A percentile compares a stretch with the other conserved stretches of the same genome.
These are phyloP conservation scores for Aspergillus melleus DNA, from an alignment of 2,329 filamentous ascomycete species.

Conservation along the genomic window DNA sequence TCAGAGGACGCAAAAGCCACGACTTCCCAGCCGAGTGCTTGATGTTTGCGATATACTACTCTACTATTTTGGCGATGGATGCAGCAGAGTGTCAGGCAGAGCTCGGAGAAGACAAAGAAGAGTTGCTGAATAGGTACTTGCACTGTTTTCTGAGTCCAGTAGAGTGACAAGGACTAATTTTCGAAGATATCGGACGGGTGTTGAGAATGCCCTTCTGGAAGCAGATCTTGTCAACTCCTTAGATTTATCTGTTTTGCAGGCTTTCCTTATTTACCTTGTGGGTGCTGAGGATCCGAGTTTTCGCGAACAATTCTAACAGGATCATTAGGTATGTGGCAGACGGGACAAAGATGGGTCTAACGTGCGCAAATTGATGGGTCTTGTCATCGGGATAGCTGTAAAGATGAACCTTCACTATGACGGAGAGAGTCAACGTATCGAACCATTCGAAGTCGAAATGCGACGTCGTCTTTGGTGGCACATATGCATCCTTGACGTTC, in stretches of 20 bases:
- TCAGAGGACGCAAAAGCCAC: too few relatives aligned
- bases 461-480: constrained; percentile 27
- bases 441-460: constrained; percentile 22
- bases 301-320: background rate
- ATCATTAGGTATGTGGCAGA: constrained; percentile 15
- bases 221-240: too few relatives aligned
- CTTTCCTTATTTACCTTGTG: constrained; percentile 23
- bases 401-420: constrained; percentile 17
- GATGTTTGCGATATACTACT: too few relatives aligned
- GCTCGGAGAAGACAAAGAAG: too few relatives aligned
- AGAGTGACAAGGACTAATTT: too few relatives aligned
- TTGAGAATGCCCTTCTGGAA: too few relatives aligned
- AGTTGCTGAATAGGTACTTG: too few relatives aligned
- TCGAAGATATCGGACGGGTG: too few relatives aligned
- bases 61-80: too few relatives aligned
- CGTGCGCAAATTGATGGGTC: constrained; percentile 6
- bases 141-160: too few relatives aligned
- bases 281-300: background rate
- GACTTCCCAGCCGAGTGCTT: too few relatives aligned
- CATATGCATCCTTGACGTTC: constrained; percentile 20
- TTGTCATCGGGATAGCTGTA: constrained; percentile 14
- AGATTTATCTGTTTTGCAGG: constrained; percentile 18
- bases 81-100: too few relatives aligned
- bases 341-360: constrained; percentile 16
- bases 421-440: background rate